A percentile compares a stretch with the other conserved stretches of the same genome.
These are phyloP conservation scores for Cenchrus purpureus DNA, from an alignment of 176 grass and related monocot species.

Conservation along the genomic window DNA sequence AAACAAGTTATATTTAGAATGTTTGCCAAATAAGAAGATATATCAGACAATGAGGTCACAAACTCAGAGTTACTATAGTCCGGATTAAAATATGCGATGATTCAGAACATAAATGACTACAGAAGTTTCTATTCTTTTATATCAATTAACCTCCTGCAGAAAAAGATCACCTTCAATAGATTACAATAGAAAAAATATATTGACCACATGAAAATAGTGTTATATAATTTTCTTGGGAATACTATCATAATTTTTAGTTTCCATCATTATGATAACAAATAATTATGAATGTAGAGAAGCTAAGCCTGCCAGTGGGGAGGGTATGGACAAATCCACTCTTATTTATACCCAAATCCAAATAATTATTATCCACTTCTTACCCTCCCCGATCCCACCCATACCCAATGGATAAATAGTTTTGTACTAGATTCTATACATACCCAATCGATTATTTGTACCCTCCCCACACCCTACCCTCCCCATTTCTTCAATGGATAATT, in stretches of 20 bases:
- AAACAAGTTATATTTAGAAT: not conserved
- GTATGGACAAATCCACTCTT: too few relatives aligned
- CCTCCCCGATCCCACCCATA: too few relatives aligned
- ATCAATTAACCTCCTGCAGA: not conserved
- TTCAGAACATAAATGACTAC: slow-evolving; percentile 24
- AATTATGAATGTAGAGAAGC: not conserved
- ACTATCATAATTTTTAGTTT: not conserved
- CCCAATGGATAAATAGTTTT: too few relatives aligned
- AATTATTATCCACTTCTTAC: too few relatives aligned
- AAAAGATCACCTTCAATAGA: not conserved
- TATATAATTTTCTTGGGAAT: not conserved
- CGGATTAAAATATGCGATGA: not conserved
- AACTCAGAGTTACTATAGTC: not conserved
- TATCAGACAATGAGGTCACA: not conserved
- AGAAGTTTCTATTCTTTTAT: not conserved
- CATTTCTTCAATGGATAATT: too few relatives aligned
- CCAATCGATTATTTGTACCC: too few relatives aligned
- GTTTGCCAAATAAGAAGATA: slow-evolving; percentile 18
- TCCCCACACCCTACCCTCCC: too few relatives aligned
- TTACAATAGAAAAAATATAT: not conserved
- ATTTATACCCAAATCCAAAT: too few relatives aligned
- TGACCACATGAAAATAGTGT: not conserved
- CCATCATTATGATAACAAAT: not conserved
- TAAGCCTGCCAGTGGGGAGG: too few relatives aligned
- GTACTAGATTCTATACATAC: too few relatives aligned